phyloP scores from a whole-genome alignment of 2,329 filamentous ascomycete species.

The Chrysoporthe austroafricana region DNA sequence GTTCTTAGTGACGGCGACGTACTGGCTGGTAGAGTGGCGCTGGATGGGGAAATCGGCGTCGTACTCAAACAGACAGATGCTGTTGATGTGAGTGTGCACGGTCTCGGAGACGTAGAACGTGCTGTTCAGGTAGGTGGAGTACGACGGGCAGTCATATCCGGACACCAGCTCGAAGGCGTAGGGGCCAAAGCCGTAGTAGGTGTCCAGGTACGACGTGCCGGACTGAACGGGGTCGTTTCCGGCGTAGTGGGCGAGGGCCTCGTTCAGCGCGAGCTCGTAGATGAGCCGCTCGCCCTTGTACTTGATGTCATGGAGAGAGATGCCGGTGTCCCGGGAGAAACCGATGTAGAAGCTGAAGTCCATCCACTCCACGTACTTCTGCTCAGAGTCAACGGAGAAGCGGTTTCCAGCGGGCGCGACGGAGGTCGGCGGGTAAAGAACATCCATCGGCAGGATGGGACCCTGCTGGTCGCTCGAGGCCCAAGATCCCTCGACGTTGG shows the following conservation, averaged over 20 bases:
- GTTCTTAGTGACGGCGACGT: conserved; percentile 52
- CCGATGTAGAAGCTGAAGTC: conserved; percentile 56
- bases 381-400: conserved; percentile 46
- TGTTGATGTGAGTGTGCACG: conserved; percentile 50
- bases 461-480: conserved; percentile 47
- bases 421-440: conserved; percentile 41
- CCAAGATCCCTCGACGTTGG: conserved; percentile 54
- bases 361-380: conserved; percentile 56
- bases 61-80: conserved; percentile 60
- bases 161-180: conserved; percentile 49
- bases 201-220: conserved; percentile 51
- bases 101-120: conserved; percentile 49
- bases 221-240: conserved; percentile 51
- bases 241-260: conserved; percentile 58
- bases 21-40: conserved; percentile 48
- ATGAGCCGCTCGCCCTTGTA: conserved; percentile 59
- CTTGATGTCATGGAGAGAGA: conserved; percentile 54
- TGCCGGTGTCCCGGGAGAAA: conserved; percentile 51
- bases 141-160: conserved; percentile 56
- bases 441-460: conserved; percentile 40
- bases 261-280: conserved; percentile 60
- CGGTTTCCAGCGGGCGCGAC: conserved; percentile 45
- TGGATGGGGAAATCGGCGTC: conserved; percentile 53
- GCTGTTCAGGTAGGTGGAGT: conserved; percentile 54
- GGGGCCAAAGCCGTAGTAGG: conserved; percentile 51